Conservation (phyloP, 768 basidiomycete species). For the Pisolithus marmoratus region DNA sequence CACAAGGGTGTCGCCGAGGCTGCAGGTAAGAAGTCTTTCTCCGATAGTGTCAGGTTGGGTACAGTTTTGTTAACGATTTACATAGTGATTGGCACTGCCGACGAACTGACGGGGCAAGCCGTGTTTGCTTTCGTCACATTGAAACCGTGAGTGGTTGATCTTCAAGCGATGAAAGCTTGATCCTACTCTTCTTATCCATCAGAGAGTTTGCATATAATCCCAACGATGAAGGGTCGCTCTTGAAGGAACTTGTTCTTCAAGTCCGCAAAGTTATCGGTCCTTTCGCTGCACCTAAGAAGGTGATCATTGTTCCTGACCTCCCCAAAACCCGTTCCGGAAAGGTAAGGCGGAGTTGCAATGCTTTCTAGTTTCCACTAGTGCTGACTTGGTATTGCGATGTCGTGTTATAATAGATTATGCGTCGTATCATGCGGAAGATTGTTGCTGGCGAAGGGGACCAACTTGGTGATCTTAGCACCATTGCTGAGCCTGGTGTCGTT, state of each 20-base stretch:
- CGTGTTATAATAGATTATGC: constrained; percentile 62
- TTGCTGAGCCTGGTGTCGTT: constrained; percentile 84
- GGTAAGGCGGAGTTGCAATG: constrained; percentile 26
- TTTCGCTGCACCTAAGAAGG: constrained; percentile 94
- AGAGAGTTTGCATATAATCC: constrained; percentile 79
- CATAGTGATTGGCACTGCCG: constrained; percentile 71
- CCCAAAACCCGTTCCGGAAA: constrained; percentile 96
- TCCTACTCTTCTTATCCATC: not conserved
- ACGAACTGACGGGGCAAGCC: constrained; percentile 89
- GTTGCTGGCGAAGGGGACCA: constrained; percentile 92
- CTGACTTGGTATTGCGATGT: not conserved
- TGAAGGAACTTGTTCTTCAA: constrained; percentile 88
- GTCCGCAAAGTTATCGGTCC: constrained; percentile 97
- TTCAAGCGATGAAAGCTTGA: not conserved
- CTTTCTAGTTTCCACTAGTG: not conserved
- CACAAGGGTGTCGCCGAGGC: constrained; percentile 97
- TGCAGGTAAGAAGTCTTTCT: constrained; percentile 42
- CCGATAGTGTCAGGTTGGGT: not conserved
- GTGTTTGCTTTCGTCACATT: constrained; percentile 93
- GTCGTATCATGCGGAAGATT: constrained; percentile 94
- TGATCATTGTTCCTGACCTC: constrained; percentile 75
- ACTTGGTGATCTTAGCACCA: constrained; percentile 89
- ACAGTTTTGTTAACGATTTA: constrained; percentile 4
- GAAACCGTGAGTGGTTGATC: constrained; percentile 66
- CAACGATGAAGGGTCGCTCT: constrained; percentile 60